Base-by-base conservation (phyloP, 164 flowering plant species). In the Hamamelis virginiana region DNA sequence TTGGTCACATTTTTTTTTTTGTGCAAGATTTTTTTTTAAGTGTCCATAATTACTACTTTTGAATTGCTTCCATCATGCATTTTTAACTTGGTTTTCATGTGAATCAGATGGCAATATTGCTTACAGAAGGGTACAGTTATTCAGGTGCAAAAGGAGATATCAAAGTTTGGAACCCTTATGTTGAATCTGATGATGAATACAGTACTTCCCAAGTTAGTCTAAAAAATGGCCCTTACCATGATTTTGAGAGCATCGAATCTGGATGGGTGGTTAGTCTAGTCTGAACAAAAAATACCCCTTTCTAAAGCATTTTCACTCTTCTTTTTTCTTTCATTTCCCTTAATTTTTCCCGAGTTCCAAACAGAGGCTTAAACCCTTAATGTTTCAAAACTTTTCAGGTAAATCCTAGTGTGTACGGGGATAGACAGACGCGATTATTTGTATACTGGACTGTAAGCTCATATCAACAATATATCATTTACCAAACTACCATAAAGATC, bases 381-480 rank as follows among this genome's bases (percentile, higher is more conserved):
- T n/a, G n/a, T n/a, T n/a, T n/a, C n/a, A n/a, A n/a, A n/a, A 44
- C 56, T 46, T 74, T 66, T 8, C 74, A 88, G 92, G 89, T 88
- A 47, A 75, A 88, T 73, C 90, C 89, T 14, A 72, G 70, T 14
- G 73, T 88, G 0, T 88, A 85, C 21, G 87, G 90, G 13, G 89
- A 88, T 47, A 64, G 68, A 21, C 59, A 62, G 45, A 77, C 92
- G n/a, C 80, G 89, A 48, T 25, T 86, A 8, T 86, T 69, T 47
- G 60, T 56, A 10, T 85, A 83, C 66, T 88, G 89, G 86, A 86
- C 90, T 6, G 92, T 86, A 76, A 75, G 84, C 27, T 51, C 25
- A 27, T 16, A 52, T 33, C 41, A 2, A 15, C 4, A 55, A 25
- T 10, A 12, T 5, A 50, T 16, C 53, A 50, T 12, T 16, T n/a